These are phyloP conservation scores for Camellia oleifera DNA, from an alignment of 179 eudicot species.

Conservation along the genomic window DNA sequence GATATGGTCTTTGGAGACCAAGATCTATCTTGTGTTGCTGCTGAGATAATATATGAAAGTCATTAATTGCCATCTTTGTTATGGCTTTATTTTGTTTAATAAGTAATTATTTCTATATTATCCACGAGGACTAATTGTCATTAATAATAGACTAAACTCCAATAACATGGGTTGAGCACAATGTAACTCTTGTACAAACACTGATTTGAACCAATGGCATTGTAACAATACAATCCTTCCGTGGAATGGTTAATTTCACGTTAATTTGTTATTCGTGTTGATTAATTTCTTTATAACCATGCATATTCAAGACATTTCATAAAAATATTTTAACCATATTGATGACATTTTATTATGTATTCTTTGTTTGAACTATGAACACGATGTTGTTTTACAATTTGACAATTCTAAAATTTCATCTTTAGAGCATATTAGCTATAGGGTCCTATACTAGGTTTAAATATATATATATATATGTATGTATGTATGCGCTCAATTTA, in stretches of 20 bases:
- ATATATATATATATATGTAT: no score
- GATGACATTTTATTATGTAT: no score
- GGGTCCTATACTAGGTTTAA: no score
- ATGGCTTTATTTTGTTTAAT: not conserved
- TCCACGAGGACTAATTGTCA: not conserved
- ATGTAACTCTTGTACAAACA: not conserved
- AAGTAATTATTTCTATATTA: not conserved
- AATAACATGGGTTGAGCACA: not conserved
- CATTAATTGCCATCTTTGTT: not conserved
- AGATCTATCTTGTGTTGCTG: not conserved
- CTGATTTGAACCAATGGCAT: not conserved
- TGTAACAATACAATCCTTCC: not conserved
- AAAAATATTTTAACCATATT: no score
- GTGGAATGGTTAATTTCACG: not conserved
- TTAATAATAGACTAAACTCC: not conserved
- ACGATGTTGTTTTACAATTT: no score
- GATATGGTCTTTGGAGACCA: slow-evolving; percentile 24
- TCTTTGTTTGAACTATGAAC: no score
- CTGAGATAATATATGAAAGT: not conserved
- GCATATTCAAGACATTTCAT: no score
- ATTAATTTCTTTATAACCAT: no score
- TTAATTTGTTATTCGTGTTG: not conserved
- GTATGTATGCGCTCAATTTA: no score
- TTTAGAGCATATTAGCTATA: no score
- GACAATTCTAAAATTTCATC: no score